These are phyloP conservation scores for Vigna trinervia DNA, from an alignment of 306 rosid species.

Conservation along the genomic window DNA sequence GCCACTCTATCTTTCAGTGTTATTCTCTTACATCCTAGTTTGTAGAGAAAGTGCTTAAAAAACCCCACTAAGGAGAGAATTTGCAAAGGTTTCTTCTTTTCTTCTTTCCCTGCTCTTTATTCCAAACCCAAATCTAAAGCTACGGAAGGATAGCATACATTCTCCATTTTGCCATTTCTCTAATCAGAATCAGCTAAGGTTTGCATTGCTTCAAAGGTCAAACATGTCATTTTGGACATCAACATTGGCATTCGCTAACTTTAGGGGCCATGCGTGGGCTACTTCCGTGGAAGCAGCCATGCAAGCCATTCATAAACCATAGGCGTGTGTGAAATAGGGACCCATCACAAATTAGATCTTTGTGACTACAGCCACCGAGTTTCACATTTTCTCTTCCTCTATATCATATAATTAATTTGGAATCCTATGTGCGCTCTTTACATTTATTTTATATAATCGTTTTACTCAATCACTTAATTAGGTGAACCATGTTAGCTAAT, in stretches of 20 bases:
- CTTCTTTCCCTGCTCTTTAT: conserved; percentile 67
- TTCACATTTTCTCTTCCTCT: conserved; percentile 35
- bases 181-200: conserved; percentile 6
- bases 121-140: conserved; percentile 87
- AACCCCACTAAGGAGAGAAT: conserved; percentile 71
- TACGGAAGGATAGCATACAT: conserved; percentile 39
- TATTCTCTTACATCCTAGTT: conserved; percentile 59
- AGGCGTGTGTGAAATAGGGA: conserved; percentile 58
- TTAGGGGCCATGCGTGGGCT: conserved; percentile 58
- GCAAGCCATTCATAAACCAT: conserved; percentile 48
- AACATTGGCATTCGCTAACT: conserved; percentile 42
- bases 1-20: conserved; percentile 48
- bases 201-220: conserved; percentile 43
- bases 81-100: conserved; percentile 56
- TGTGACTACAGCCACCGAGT: background rate
- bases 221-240: conserved; percentile 43
- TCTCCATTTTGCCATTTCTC: conserved; percentile 53
- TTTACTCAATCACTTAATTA: no score
- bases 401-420: conserved; percentile 43
- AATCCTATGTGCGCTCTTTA: conserved; percentile 67
- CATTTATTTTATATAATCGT: background rate
- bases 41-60: conserved; percentile 64
- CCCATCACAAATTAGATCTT: conserved; percentile 51
- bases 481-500: no score
- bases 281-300: conserved; percentile 56